These are phyloP conservation scores for Podospora fimiseda DNA, from an alignment of 495 filamentous ascomycete species.

Conservation along the genomic window DNA sequence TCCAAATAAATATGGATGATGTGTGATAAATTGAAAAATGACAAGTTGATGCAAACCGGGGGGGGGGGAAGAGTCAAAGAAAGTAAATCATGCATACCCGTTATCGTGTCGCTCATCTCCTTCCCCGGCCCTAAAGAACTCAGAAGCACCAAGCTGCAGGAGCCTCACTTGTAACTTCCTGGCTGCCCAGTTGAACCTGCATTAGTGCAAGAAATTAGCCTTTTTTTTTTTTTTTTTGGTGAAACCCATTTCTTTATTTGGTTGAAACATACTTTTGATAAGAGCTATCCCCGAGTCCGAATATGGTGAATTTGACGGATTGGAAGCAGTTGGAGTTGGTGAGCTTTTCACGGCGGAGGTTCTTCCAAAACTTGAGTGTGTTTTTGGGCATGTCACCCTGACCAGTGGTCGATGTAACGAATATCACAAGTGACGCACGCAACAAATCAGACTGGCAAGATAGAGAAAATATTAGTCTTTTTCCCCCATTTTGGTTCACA, in stretches of 20 bases:
- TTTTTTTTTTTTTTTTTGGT: neutral
- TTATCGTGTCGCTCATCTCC: slow-evolving; percentile 89
- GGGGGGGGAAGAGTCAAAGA: neutral
- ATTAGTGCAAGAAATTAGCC: neutral
- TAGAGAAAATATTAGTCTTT: neutral
- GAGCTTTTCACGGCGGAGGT: slow-evolving; percentile 70
- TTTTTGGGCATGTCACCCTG: slow-evolving; percentile 90
- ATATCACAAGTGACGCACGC: slow-evolving; percentile 58
- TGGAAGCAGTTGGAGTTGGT: slow-evolving; percentile 61
- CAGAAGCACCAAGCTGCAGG: slow-evolving; percentile 73
- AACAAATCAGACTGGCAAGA: slow-evolving; percentile 34
- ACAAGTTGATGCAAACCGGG: no score
- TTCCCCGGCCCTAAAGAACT: slow-evolving; percentile 72
- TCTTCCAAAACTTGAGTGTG: slow-evolving; percentile 74
- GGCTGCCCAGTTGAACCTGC: slow-evolving; percentile 86
- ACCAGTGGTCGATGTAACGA: slow-evolving; percentile 85
- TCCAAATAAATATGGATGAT: no score
- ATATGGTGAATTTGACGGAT: slow-evolving; percentile 66
- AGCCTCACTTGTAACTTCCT: slow-evolving; percentile 83
- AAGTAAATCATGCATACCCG: slow-evolving; percentile 61
- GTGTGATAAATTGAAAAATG: no score
- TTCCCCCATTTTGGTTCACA: neutral
- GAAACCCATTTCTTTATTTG: neutral
- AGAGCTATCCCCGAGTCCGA: slow-evolving; percentile 90
- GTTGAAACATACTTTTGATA: slow-evolving; percentile 66